phyloP scores from a whole-genome alignment of 108 stramenopile genomes.

The Cyclotella distinguenda region DNA sequence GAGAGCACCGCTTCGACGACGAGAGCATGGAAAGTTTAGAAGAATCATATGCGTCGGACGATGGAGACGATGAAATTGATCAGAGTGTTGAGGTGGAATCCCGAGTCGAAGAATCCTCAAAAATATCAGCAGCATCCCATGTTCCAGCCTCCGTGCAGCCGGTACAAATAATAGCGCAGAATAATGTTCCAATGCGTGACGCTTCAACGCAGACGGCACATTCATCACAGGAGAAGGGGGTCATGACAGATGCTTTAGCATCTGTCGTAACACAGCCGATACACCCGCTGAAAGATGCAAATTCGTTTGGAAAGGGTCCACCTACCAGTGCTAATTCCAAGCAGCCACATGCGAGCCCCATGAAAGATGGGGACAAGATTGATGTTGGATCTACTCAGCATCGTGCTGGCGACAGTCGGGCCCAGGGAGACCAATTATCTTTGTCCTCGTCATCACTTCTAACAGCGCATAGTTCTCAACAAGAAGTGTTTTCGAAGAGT shows the following conservation, averaged over 20 bases:
- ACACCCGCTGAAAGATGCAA: neutral
- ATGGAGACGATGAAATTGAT: conserved; percentile 41
- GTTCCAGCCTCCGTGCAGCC: neutral
- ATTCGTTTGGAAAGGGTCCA: too few species aligned
- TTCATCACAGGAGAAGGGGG: conserved; percentile 27
- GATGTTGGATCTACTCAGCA: too few species aligned
- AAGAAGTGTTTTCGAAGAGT: neutral
- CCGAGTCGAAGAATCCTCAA: neutral
- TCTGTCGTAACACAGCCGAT: neutral
- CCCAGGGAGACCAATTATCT: neutral
- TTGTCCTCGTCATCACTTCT: neutral
- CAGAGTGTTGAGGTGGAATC: conserved; percentile 13
- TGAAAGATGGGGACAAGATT: too few species aligned
- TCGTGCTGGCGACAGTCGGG: neutral
- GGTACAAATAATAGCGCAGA: conserved; percentile 28
- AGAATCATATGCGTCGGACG: conserved; percentile 37
- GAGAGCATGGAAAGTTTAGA: conserved; percentile 38
- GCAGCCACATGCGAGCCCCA: neutral
- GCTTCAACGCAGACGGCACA: conserved; percentile 37
- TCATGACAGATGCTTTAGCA: conserved; percentile 41
- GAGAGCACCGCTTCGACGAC: conserved; percentile 26
- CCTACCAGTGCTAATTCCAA: neutral
- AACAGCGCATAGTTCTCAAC: conserved; percentile 4
- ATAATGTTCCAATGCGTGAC: conserved; percentile 41
- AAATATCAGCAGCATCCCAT: neutral